Evolutionary conservation across 495 filamentous ascomycete genomes (phyloP).

Genomic region (Aspergillus ostianus): DNA sequence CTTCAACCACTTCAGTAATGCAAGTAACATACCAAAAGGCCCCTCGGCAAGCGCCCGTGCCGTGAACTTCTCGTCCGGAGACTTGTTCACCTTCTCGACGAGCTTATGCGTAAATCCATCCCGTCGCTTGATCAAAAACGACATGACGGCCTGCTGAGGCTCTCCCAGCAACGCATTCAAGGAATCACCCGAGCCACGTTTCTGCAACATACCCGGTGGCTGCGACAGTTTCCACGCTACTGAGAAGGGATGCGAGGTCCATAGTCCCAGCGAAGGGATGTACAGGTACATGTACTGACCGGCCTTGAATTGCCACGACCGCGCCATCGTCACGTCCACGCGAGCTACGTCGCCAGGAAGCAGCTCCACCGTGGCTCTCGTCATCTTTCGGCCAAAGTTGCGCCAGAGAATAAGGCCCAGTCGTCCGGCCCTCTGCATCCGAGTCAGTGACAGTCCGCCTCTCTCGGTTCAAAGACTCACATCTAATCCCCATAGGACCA

Average conservation of each 20-base stretch:
- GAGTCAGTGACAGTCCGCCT: constrained; percentile 20
- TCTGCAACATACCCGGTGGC: constrained; percentile 19
- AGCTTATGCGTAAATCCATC: constrained; percentile 54
- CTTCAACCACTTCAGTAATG: constrained; percentile 1
- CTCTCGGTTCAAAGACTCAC: constrained; percentile 15
- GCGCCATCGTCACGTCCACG: constrained; percentile 48
- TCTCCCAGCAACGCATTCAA: constrained; percentile 32
- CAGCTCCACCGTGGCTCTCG: constrained; percentile 50
- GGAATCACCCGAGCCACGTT: constrained; percentile 34
- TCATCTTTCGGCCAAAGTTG: constrained; percentile 47
- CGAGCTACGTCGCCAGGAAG: constrained; percentile 48
- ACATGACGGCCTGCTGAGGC: constrained; percentile 41
- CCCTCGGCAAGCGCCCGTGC: constrained; percentile 54
- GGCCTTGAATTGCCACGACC: constrained; percentile 49
- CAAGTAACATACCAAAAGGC: constrained; percentile 47
- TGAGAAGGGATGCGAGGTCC: constrained; percentile 58
- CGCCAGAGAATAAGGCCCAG: constrained; percentile 56
- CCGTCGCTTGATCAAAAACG: constrained; percentile 52
- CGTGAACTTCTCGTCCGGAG: constrained; percentile 38
- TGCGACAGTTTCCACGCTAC: constrained; percentile 48
- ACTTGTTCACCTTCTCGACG: constrained; percentile 41
- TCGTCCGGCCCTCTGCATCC: constrained; percentile 53
- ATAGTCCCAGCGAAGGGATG: constrained; percentile 48
- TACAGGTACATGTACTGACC: constrained; percentile 60
- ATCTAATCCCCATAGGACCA: constrained; percentile 43